Evolutionary conservation across 73 alveolate species (phyloP), one percentile per base, ranked within the genome.

Genomic region (Paramecium caudatum): DNA sequence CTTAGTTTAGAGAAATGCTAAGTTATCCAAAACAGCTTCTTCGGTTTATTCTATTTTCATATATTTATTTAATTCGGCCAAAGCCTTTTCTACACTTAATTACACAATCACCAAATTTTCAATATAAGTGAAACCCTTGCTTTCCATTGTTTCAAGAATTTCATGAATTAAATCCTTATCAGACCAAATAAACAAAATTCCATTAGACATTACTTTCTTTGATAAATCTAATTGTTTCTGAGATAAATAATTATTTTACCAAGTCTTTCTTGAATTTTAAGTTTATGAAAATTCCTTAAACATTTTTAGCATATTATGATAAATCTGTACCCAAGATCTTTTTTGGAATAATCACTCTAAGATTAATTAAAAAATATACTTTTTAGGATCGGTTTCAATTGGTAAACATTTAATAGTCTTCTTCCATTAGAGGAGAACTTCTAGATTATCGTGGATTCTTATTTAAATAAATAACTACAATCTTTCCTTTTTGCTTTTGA

Each of bases 111-210:
- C 78, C 23, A 83, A 37, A 12, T 83, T 83, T 36, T 83, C 91
- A 23, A 83, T 83, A 55, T 83, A 83, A 2, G 84, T 55, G 39
- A 83, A 83, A 15, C 91, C 91, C 41, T 83, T 50, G 33, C 15
- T 17, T 37, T 83, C 91, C 85, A 83, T 50, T 2, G 39, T 50
- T 33, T 55, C 84, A 1, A 83, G 85, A 17, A 83, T 83, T 55
- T 83, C 55, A 45, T 48, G 39, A 19, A 83, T 55, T 19, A 50
- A 46, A 21, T 43, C 84, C 19, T 83, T 83, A 55, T 83, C 91
- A 33, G 85, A 55, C 91, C 91, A 83, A 16, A 83, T 83, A 34
- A 83, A 83, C n/a, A 83, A 4, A 17, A 83, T 83, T 47, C 91
- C 91, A 61, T 83, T 83, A 5, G 83, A 36, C 15, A 65, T 30